Evolutionary conservation across 139 green algal species (phyloP).

Genomic region (Chlorella sp.): DNA sequence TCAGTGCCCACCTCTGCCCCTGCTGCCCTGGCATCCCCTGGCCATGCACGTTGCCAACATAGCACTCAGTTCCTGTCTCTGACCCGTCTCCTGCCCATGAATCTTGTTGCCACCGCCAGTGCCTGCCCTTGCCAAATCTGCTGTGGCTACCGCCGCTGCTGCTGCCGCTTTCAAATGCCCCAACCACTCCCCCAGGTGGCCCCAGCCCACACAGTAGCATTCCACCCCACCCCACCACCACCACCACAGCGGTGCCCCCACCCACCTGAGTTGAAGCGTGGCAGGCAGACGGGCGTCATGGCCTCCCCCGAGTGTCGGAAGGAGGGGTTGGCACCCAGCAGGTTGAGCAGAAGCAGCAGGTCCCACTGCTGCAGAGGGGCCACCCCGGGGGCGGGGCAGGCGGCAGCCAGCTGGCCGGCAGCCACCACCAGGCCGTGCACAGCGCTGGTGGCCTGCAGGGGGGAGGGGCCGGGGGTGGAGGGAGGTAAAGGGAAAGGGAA

Average conservation of each 20-base stretch:
- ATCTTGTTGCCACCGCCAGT: too few relatives aligned
- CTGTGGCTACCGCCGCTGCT: too few relatives aligned
- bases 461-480: background rate
- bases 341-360: conserved; percentile 84
- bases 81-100: too few relatives aligned
- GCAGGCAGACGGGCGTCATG: conserved; percentile 87
- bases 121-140: too few relatives aligned
- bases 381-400: conserved; percentile 38
- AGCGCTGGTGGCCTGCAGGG: conserved; percentile 44
- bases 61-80: too few relatives aligned
- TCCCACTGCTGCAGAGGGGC: conserved; percentile 69
- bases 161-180: background rate
- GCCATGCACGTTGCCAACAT: too few relatives aligned
- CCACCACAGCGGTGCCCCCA: too few relatives aligned
- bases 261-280: conserved; percentile 71
- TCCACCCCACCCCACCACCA: background rate
- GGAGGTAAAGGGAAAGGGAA: background rate
- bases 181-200: background rate
- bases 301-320: conserved; percentile 66
- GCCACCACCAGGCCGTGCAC: conserved; percentile 69
- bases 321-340: conserved; percentile 67
- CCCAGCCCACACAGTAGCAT: background rate
- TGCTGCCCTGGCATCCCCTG: too few relatives aligned
- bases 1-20: too few relatives aligned
- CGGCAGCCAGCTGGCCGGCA: conserved; percentile 45